A percentile compares a stretch with the other conserved stretches of the same genome.
These are phyloP conservation scores for Vanrija sp. DNA, from an alignment of 1,284 basidiomycete genomes.

Conservation along the genomic window DNA sequence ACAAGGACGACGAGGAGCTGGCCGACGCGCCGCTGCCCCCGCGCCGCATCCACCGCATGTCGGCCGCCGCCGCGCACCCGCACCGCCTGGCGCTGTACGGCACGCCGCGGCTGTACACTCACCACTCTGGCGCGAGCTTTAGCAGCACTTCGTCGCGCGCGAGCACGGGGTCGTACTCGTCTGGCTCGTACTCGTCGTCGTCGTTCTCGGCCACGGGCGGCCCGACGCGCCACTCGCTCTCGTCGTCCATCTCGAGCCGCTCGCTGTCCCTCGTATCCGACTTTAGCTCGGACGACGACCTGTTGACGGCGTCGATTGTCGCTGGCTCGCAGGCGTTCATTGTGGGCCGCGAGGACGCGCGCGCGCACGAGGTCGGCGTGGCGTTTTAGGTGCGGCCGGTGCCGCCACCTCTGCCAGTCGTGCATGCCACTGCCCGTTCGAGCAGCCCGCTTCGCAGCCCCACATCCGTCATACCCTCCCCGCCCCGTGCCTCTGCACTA, in stretches of 20 bases:
- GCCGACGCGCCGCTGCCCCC: not conserved
- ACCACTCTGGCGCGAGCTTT: not conserved
- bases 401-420: too few species aligned
- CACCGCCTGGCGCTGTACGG: constrained; percentile 41
- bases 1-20: constrained; percentile 11
- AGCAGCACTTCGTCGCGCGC: not conserved
- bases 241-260: constrained; percentile 2
- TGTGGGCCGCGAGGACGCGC: constrained; percentile 9
- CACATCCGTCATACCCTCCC: too few species aligned
- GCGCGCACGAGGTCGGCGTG: constrained; percentile 14
- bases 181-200: not conserved
- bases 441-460: not conserved
- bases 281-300: constrained; percentile 36
- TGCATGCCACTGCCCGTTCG: not conserved
- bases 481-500: not conserved
- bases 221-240: not conserved
- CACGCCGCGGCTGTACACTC: constrained; percentile 11
- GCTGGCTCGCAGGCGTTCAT: constrained; percentile 16
- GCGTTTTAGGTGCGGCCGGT: constrained; percentile 7
- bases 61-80: constrained; percentile 34
- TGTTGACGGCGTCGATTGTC: constrained; percentile 39
- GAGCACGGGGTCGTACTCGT: not conserved
- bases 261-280: constrained; percentile 22
- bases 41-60: constrained; percentile 11
- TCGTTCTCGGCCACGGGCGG: not conserved